Evolutionary conservation across 2,329 filamentous ascomycete species (phyloP).

Genomic region (Tolypocladium guangdongense): DNA sequence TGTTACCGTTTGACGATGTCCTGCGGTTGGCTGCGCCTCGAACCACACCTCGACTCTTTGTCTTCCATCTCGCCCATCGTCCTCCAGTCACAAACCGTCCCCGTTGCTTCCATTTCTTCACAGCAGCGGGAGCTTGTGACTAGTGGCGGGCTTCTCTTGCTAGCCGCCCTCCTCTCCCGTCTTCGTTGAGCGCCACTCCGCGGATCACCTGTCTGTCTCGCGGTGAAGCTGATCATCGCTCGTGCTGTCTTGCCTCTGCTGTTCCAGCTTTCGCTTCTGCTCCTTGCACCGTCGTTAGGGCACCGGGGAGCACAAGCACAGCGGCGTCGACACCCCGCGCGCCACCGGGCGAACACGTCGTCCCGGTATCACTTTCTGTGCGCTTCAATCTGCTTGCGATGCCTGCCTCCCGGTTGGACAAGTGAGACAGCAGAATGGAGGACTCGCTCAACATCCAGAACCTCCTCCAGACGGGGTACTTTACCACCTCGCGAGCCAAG

Average conservation of each 20-base stretch:
- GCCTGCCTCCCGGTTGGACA: constrained; percentile 7
- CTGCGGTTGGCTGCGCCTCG: constrained; percentile 1
- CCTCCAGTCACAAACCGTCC: neutral
- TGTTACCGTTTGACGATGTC: constrained; percentile 10
- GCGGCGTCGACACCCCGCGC: no score
- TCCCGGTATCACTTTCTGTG: neutral
- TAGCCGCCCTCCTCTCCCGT: neutral
- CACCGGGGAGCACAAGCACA: neutral
- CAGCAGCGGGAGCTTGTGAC: neutral
- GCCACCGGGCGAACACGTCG: neutral
- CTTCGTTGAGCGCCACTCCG: neutral
- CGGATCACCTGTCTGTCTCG: constrained; percentile 1
- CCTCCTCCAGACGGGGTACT: constrained; percentile 38
- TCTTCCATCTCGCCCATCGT: neutral
- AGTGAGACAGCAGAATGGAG: constrained; percentile 26
- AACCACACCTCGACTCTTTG: neutral
- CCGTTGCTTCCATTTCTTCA: neutral
- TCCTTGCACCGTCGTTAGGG: neutral
- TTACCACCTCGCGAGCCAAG: constrained; percentile 33
- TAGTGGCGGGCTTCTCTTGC: neutral
- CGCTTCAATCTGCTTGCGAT: constrained; percentile 9
- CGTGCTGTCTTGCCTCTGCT: neutral
- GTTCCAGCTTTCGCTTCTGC: neutral
- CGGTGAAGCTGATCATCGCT: neutral
- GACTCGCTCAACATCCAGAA: constrained; percentile 32